Base-by-base conservation (phyloP, 1,284 basidiomycete genomes). In the Papiliotrema laurentii region DNA sequence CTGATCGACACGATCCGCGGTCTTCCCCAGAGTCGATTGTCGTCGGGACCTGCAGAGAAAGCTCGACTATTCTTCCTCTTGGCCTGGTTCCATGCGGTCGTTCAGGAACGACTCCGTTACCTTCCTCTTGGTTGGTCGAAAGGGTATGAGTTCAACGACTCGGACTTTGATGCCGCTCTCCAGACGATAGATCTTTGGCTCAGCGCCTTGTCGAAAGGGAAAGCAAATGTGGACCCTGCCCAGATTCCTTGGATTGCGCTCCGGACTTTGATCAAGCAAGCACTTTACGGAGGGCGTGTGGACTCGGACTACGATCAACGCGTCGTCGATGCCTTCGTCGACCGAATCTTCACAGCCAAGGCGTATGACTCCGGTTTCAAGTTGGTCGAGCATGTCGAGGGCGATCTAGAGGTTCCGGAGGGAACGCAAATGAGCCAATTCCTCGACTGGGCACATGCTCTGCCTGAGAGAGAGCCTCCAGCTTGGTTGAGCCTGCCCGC, bases 1-100 rank as follows among this genome's bases (percentile, higher is more conserved):
- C 78, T 97, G 7, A 79, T 93, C 35, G 92, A 97, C 69, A 92
- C 89, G 2, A 77, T 97, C n/a, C 80, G 84, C 36, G 81, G 80
- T 54, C 88, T 97, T 36, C 70, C 86, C 1, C 83, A 87, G 21
- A 36, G 78, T 84, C 53, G 58, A 19, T 43, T 67, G 13, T 21
- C 85, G 81, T 72, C 55, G 9, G 93, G 92, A 4, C 93, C 93
- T 3, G 84, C 84, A 6, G 93, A 97, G 75, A 94, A 94, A 71
- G 79, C 84, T 16, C 83, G 92, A 5, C 71, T 96, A 24, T 93
- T 93, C 73, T 93, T 93, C 83, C 76, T 96, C 33, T 81, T 97
- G n/a, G 89, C 92, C 2, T 97, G 92, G 92, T 93, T 97, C 83
- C 93, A 97, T 66, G 91, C 93, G 16, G 82, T 97, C 22, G 85